phyloP scores from a whole-genome alignment of 2,329 filamentous ascomycete genomes.

The Aureobasidium leucospermi region DNA sequence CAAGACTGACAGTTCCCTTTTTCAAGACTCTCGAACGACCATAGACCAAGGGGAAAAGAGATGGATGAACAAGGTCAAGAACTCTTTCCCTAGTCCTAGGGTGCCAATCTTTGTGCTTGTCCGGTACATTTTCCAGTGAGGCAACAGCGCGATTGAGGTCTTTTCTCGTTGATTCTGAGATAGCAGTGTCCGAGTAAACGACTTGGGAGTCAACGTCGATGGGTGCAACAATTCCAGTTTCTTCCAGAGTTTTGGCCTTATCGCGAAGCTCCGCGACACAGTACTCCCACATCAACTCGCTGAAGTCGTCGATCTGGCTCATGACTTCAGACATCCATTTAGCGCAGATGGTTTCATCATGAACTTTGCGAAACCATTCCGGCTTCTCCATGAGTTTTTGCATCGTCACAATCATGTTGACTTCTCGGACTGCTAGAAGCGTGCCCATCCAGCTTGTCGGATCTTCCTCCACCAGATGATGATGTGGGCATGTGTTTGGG shows the following conservation, averaged over 20 bases:
- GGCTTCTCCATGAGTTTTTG: constrained; percentile 27
- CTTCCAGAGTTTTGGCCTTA: constrained; percentile 41
- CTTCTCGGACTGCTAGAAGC: constrained; percentile 18
- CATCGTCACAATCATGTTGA: constrained; percentile 24
- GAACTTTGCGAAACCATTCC: constrained; percentile 24
- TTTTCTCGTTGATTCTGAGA: constrained; percentile 34
- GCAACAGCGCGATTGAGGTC: constrained; percentile 39
- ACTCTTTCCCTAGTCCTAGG: constrained; percentile 51
- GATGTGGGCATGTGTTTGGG: neutral
- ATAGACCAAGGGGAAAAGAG: constrained; percentile 54
- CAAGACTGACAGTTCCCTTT: constrained; percentile 25
- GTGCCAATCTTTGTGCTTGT: constrained; percentile 52
- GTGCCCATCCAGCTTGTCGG: neutral
- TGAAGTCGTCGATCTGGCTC: neutral
- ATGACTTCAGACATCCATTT: constrained; percentile 21
- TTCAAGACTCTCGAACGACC: constrained; percentile 39
- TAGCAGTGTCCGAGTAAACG: constrained; percentile 47
- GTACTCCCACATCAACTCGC: constrained; percentile 9
- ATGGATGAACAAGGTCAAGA: constrained; percentile 57
- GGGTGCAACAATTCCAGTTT: constrained; percentile 36
- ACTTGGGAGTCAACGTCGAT: constrained; percentile 40
- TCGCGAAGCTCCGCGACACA: constrained; percentile 41
- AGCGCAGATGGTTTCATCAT: constrained; percentile 22
- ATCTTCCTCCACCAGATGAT: neutral
- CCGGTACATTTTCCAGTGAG: constrained; percentile 45